Evolutionary conservation across 768 basidiomycete species (phyloP).

Genomic region (Tulasnella sp.): DNA sequence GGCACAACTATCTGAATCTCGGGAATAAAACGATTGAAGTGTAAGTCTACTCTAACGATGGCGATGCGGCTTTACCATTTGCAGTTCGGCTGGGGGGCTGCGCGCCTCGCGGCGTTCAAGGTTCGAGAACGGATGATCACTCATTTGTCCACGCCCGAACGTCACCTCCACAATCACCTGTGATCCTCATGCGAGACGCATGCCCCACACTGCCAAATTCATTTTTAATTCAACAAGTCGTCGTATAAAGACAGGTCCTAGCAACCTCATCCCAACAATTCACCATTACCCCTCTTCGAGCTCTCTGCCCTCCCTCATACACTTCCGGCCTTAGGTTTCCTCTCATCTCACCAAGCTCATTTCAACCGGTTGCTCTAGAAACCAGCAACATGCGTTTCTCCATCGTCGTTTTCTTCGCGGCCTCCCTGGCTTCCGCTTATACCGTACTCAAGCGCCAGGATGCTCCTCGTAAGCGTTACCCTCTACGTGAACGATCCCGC

Average conservation of each 20-base stretch:
- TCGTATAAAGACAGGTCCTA: not conserved
- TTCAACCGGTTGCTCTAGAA: not conserved
- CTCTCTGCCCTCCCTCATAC: not conserved
- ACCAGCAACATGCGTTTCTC: not conserved
- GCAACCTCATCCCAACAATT: not conserved
- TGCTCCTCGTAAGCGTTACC: not conserved
- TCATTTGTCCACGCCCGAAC: not conserved
- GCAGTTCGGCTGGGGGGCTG: not conserved
- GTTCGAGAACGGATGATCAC: not conserved
- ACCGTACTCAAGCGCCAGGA: not conserved
- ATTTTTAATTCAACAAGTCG: not conserved
- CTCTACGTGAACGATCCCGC: not conserved
- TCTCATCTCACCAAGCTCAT: not conserved
- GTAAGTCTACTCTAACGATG: too few relatives aligned
- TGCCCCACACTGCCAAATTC: not conserved
- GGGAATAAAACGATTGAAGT: too few relatives aligned
- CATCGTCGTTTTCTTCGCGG: not conserved
- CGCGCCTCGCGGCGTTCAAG: not conserved
- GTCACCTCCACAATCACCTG: not conserved
- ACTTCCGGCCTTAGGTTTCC: not conserved
- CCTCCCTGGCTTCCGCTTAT: not conserved
- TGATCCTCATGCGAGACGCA: not conserved
- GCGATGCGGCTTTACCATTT: too few relatives aligned
- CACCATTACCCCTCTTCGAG: not conserved
- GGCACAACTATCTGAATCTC: too few relatives aligned